Evolutionary conservation across 306 rosid species (phyloP), one percentile per base, ranked within the genome.

Genomic region (Casuarina cunninghamiana): DNA sequence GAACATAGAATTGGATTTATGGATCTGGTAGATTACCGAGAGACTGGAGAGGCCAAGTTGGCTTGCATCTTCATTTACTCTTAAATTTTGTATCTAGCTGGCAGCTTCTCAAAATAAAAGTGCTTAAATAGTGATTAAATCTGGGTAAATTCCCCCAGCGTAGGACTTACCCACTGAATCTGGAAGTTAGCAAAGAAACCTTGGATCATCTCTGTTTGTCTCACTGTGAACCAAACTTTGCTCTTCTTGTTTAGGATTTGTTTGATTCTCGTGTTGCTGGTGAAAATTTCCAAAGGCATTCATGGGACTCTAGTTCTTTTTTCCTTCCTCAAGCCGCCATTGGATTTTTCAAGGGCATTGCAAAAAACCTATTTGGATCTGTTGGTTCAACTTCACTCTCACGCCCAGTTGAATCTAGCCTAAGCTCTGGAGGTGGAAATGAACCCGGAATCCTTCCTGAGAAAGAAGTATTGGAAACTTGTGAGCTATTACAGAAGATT

Each of bases 271-370:
- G 78, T 67, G 72, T 66, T 60, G 83, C 53, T 60, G 77, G 75
- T 63, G 82, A 77, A 76, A 80, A 80, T 61, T 82, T 82, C 73
- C 81, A 77, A 76, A 85, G 75, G 42, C 78, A 72, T 78, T 65
- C 82, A 32, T 84, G 92, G 83, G 93, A 90, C 82, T 76, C 84
- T 80, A 75, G 86, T 80, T 81, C 88, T 72, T 91, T 80, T 82
- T 82, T 83, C 81, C 78, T 96, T 86, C 84, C 98, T 73, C 97
- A 69, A 83, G 94, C 91, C 21, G 91, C 93, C 83, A 61, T 93
- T 62, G 90, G 86, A 80, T 85, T 91, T 76, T 85, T 96, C 85
- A 86, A 88, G 39, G 87, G 78, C 85, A 75, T 93, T 37, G 89
- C 85, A 72, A 78, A 79, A 53, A 83, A 88, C 77, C 79, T 96